phyloP scores from a whole-genome alignment of 306 rosid species.

The Fragaria ananassa region DNA sequence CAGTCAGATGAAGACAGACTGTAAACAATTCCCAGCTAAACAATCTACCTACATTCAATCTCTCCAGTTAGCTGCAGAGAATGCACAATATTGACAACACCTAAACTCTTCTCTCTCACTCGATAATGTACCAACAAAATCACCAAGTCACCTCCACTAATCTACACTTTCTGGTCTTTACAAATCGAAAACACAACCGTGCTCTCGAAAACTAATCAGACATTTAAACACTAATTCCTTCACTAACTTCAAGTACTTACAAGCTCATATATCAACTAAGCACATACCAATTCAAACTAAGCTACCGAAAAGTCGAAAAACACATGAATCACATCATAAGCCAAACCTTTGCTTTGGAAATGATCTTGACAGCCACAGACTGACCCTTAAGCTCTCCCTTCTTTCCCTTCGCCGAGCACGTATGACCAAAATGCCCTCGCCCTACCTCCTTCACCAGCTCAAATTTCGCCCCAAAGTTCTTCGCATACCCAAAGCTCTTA shows the following conservation, averaged over 20 bases:
- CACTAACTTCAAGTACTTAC: too few species aligned
- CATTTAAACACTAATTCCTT: background rate
- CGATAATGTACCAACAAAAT: too few species aligned
- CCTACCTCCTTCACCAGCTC: constrained; percentile 93
- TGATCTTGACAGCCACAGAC: constrained; percentile 90
- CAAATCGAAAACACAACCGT: background rate
- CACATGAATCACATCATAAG: background rate
- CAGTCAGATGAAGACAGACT: too few species aligned
- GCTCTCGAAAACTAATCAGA: background rate
- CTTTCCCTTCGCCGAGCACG: constrained; percentile 84
- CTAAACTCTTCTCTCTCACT: background rate
- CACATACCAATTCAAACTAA: background rate
- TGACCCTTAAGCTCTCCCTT: constrained; percentile 86
- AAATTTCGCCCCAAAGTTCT: constrained; percentile 74
- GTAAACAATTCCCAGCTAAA: too few species aligned
- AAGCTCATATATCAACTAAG: background rate
- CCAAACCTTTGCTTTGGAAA: constrained; percentile 81
- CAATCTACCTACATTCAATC: too few species aligned
- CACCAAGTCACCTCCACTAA: background rate
- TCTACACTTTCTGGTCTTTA: background rate
- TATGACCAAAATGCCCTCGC: constrained; percentile 97
- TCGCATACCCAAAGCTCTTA: constrained; percentile 80
- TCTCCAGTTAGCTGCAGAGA: constrained; percentile 10
- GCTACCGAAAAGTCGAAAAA: background rate
- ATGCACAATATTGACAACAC: background rate